Conservation (phyloP, 2,329 filamentous ascomycete species). For the Cercospora canescens region DNA sequence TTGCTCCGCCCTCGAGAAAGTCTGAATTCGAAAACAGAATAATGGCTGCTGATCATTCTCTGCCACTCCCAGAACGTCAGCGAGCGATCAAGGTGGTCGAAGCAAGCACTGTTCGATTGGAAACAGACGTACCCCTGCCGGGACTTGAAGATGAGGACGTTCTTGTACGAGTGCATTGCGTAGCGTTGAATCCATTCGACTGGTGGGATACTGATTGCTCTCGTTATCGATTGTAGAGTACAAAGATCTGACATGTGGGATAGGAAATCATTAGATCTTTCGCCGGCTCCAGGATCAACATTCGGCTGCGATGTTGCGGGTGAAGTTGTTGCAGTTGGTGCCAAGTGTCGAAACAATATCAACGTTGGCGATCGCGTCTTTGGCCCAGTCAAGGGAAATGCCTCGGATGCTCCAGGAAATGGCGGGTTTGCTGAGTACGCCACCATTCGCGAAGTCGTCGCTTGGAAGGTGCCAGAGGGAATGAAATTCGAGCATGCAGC, state of each 20-base stretch:
- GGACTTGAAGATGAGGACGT: conserved; percentile 16
- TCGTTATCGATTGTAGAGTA: neutral
- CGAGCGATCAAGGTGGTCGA: conserved; percentile 21
- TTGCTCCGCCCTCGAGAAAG: neutral
- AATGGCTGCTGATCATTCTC: conserved; percentile 14
- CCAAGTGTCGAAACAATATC: conserved; percentile 10
- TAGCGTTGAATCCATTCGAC: conserved; percentile 25
- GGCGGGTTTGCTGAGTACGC: conserved; percentile 24
- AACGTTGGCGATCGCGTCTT: conserved; percentile 22
- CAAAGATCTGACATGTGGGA: neutral
- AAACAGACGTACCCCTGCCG: conserved; percentile 16
- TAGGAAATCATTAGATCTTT: conserved; percentile 25
- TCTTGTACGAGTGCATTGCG: conserved; percentile 20
- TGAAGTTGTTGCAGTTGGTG: conserved; percentile 19
- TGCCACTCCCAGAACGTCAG: conserved; percentile 14
- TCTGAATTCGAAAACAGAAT: neutral
- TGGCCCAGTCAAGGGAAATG: conserved; percentile 22
- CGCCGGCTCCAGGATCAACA: conserved; percentile 21
- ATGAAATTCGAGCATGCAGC: conserved; percentile 21
- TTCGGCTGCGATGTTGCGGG: conserved; percentile 24
- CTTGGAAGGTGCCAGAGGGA: conserved; percentile 16
- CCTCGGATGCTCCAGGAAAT: conserved; percentile 18
- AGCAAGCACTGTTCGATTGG: conserved; percentile 13
- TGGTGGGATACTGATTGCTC: conserved; percentile 8
- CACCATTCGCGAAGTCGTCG: conserved; percentile 14